Base-by-base conservation (phyloP, 805 yeast genomes). In the Teunomyces panamensis region DNA sequence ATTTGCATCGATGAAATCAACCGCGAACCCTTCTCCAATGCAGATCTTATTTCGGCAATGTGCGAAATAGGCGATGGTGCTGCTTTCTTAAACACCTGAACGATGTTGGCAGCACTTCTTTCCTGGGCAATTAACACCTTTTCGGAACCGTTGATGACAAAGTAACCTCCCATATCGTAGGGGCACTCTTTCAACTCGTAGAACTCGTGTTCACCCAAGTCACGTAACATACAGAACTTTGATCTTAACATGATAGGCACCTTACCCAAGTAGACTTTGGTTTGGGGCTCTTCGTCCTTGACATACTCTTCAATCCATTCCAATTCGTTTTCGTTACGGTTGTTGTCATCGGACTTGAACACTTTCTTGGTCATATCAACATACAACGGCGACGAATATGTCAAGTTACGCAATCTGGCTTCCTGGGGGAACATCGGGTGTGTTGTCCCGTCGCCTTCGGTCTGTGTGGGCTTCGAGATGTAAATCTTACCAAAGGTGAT, bases 401-500 rank as follows among this genome's bases (percentile, higher is more conserved):
- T 94, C 71, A 94, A 78, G 66, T 94, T 94, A 72, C 99, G 84
- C 55, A 94, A 78, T 60, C 99, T 81, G 6, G 99, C 98, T 68
- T 94, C 99, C 71, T 95, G 99, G 9, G 99, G 99, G 64, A 88
- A 88, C 84, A 94, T 83, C 10, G 96, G 95, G 62, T 90, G 92
- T n/a, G 98, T 92, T n/a, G 96, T 90, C 74, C 99, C 99, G 73
- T 94, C 99, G 13, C 98, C 96, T 74, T 94, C 99, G 16, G 98
- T 95, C 81, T 94, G 96, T 43, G 96, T 89, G 41, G 99, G 99
- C 61, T 91, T 87, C 24, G 98, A 90, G 56, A 94, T 83, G 69
- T 87, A 94, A 60, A 95, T 94, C 67, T 92, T 95, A 55, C 99
- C 99, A 71, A 94, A 94, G n/a, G 91, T 84, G 64, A 94, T 94